These are phyloP conservation scores for Teunomyces aglyptinius DNA, from an alignment of 805 yeast species.

Conservation along the genomic window DNA sequence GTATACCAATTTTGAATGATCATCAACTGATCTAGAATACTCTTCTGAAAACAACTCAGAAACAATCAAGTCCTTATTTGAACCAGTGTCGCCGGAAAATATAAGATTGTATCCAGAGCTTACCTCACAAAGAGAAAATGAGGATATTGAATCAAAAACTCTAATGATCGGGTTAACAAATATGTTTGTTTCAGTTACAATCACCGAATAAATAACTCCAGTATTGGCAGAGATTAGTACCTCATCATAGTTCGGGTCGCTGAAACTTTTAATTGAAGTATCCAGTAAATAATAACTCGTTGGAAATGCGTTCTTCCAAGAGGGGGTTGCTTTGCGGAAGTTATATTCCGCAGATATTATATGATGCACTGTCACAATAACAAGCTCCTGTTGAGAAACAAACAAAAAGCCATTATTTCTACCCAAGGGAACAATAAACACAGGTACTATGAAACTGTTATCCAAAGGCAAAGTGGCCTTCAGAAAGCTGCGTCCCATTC, in stretches of 20 bases:
- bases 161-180: conserved; percentile 28
- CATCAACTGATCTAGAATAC: background rate
- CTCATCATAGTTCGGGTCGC: conserved; percentile 17
- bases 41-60: conserved; percentile 20
- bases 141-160: conserved; percentile 35
- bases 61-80: conserved; percentile 35
- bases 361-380: conserved; percentile 41
- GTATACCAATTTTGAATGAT: conserved; percentile 14
- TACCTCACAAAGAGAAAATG: conserved; percentile 26
- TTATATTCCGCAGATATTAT: conserved; percentile 47
- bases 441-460: conserved; percentile 41
- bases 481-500: conserved; percentile 25
- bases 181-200: conserved; percentile 16
- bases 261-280: conserved; percentile 13
- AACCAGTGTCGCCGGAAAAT: conserved; percentile 43
- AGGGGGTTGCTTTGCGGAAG: conserved; percentile 21
- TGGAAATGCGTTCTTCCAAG: conserved; percentile 36
- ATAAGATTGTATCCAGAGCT: conserved; percentile 21
- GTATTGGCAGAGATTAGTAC: conserved; percentile 33
- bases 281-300: conserved; percentile 33
- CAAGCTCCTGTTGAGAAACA: conserved; percentile 31
- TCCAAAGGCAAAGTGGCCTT: conserved; percentile 40
- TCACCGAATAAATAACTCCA: conserved; percentile 33
- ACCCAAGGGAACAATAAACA: conserved; percentile 40
- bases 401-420: conserved; percentile 37